A percentile compares a stretch with the other conserved stretches of the same genome.
Conservation (phyloP, 2,329 filamentous ascomycete species). For the Hansfordia pulvinata region DNA sequence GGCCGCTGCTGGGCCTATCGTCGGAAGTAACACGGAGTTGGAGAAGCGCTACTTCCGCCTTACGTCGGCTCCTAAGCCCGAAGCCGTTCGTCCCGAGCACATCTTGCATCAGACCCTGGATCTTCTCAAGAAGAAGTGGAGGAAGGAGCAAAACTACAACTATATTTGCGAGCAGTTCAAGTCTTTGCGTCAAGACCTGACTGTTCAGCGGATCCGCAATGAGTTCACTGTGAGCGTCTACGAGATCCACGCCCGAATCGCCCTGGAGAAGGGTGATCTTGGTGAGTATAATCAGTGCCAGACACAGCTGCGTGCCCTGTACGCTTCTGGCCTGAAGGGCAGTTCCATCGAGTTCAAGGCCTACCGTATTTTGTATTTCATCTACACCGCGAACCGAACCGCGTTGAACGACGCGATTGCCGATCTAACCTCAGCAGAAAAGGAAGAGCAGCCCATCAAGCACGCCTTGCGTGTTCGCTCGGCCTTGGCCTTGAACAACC, state of each 20-base stretch:
- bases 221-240: constrained; percentile 95
- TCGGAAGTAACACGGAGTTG: constrained; percentile 70
- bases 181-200: constrained; percentile 92
- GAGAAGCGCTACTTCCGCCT: constrained; percentile 94
- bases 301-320: constrained; percentile 88
- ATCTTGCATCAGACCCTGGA: constrained; percentile 77
- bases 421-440: constrained; percentile 98
- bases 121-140: constrained; percentile 88
- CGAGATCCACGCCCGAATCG: constrained; percentile 94
- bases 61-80: constrained; percentile 77
- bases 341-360: constrained; percentile 94
- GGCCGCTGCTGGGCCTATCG: constrained; percentile 54
- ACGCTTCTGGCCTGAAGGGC: constrained; percentile 75
- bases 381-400: constrained; percentile 95
- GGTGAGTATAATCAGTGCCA: constrained; percentile 99
- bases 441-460: constrained; percentile 69
- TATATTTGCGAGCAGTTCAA: constrained; percentile 99
- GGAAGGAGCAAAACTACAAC: constrained; percentile 80
- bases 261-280: constrained; percentile 93
- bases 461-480: constrained; percentile 88
- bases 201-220: constrained; percentile 92
- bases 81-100: constrained; percentile 72
- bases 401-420: constrained; percentile 96
- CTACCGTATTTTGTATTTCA: constrained; percentile 98
- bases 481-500: constrained; percentile 84